Evolutionary conservation across 2,329 filamentous ascomycete species (phyloP), one percentile per base, ranked within the genome.

Genomic region (Penicillium sp.): DNA sequence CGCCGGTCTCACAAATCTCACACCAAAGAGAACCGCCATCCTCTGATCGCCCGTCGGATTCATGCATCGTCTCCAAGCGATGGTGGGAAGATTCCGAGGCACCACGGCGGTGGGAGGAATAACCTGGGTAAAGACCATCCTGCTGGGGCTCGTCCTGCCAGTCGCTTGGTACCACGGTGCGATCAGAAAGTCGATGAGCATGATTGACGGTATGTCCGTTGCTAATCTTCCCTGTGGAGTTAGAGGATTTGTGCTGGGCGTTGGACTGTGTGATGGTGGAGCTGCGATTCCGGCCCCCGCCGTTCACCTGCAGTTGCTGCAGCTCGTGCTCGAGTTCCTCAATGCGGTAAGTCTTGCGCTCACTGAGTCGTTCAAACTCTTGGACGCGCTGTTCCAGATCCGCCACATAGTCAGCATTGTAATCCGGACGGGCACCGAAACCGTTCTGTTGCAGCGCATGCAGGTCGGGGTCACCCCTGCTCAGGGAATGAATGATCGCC

Each of bases 401-500:
- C 7, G 83, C 80, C 41, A 86, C 75, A 31, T 87, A 85, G 54
- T 89, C 86, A 8, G 68, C 49, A 56, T 88, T 82, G 38, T 82
- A 82, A 5, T 86, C 67, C 35, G 70, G 48, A 30, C 64, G 61
- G 4, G 61, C 44, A 41, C 64, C 60, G 29, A 67, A 53, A 30
- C 69, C 73, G 61, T 75, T 75, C 63, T 76, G 73, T 35, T 66
- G 70, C 26, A 72, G 59, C 46, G 71, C 63, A 41, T 70, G 61
- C 26, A 72, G 65, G 60, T 71, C 71, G 15, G 73, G 68, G 31
- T 77, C 78, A 29, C 77, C 92, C 64, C 92, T 86, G 75, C 93
- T 97, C 44, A 99, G 84, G 19, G 92, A 97, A 78, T 98, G 94
- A 64, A 99, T 98, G 73, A 99, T 98, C 48, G 95, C 94, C 78